These are phyloP conservation scores for Neoboletus subvelutipes DNA, from an alignment of 768 basidiomycete genomes.

Conservation along the genomic window DNA sequence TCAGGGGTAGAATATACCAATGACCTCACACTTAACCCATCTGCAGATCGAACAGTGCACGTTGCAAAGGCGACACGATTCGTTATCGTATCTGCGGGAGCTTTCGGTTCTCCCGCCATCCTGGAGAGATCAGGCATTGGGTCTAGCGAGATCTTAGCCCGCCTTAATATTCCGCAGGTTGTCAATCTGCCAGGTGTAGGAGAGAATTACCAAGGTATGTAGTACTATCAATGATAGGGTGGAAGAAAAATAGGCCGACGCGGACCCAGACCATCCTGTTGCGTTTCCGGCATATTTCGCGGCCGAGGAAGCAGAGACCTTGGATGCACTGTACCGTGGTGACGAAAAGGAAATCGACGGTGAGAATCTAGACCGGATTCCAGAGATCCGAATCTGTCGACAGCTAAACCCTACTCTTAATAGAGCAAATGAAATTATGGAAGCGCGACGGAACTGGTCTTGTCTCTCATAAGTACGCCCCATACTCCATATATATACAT, in stretches of 20 bases:
- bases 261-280: slow-evolving; percentile 31
- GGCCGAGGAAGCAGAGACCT: slow-evolving; percentile 44
- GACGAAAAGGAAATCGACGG: slow-evolving; percentile 39
- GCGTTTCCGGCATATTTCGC: slow-evolving; percentile 38
- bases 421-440: slow-evolving; percentile 37
- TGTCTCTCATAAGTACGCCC: slow-evolving; percentile 55
- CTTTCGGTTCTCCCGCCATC: slow-evolving; percentile 57
- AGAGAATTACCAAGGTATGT: slow-evolving; percentile 57
- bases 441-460: slow-evolving; percentile 44
- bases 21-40: slow-evolving; percentile 19
- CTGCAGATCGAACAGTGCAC: slow-evolving; percentile 23
- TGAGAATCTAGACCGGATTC: slow-evolving; percentile 23
- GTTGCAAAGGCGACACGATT: slow-evolving; percentile 41
- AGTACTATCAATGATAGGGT: not conserved
- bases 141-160: slow-evolving; percentile 44
- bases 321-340: slow-evolving; percentile 48
- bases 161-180: slow-evolving; percentile 45
- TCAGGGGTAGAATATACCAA: slow-evolving; percentile 55
- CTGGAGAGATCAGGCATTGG: slow-evolving; percentile 71
- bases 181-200: slow-evolving; percentile 76
- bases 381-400: slow-evolving; percentile 1
- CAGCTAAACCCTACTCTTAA: slow-evolving; percentile 2
- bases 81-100: slow-evolving; percentile 51
- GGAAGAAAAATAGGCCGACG: not conserved
- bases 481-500: not conserved